These are phyloP conservation scores for Erodium chrysanthum DNA, from an alignment of 441 rosid genomes.

Conservation along the genomic window DNA sequence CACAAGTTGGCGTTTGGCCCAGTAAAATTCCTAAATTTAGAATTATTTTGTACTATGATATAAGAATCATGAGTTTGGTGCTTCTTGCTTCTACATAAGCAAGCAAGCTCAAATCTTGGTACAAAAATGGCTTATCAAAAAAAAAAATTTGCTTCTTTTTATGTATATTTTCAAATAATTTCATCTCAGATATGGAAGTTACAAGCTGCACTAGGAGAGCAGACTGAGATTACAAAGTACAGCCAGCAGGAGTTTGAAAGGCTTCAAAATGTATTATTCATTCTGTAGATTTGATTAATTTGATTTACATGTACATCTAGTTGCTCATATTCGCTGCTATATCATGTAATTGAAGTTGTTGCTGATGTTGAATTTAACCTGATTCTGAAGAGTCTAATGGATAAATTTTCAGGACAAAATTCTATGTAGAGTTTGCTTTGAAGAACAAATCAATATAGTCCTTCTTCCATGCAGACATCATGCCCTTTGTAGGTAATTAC, in stretches of 20 bases:
- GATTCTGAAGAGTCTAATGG: background rate
- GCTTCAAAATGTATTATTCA: constrained; percentile 43
- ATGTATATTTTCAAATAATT: constrained; percentile 8
- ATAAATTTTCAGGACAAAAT: constrained; percentile 43
- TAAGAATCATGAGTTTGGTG: too few relatives aligned
- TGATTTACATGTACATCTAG: background rate
- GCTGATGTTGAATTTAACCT: too few relatives aligned
- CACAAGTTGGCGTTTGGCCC: background rate
- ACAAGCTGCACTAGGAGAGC: constrained; percentile 47
- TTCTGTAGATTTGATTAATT: background rate
- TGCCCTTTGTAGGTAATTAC: constrained; percentile 45
- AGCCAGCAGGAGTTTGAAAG: constrained; percentile 24
- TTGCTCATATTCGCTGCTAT: background rate
- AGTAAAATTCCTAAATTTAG: background rate
- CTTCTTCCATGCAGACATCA: constrained; percentile 57
- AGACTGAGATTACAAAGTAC: constrained; percentile 41
- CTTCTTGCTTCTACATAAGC: too few relatives aligned
- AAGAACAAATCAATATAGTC: constrained; percentile 45
- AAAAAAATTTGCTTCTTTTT: too few relatives aligned
- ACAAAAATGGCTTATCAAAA: too few relatives aligned
- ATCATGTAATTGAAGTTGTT: background rate
- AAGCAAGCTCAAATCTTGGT: too few relatives aligned
- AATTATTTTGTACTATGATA: background rate
- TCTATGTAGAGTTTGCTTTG: constrained; percentile 57
- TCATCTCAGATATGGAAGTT: constrained; percentile 41